Percentiles rank a stretch among this genome's conserved stretches.
Evolutionary conservation across 2,329 filamentous ascomycete genomes (phyloP).

Genomic region (Xylariaceae sp.): DNA sequence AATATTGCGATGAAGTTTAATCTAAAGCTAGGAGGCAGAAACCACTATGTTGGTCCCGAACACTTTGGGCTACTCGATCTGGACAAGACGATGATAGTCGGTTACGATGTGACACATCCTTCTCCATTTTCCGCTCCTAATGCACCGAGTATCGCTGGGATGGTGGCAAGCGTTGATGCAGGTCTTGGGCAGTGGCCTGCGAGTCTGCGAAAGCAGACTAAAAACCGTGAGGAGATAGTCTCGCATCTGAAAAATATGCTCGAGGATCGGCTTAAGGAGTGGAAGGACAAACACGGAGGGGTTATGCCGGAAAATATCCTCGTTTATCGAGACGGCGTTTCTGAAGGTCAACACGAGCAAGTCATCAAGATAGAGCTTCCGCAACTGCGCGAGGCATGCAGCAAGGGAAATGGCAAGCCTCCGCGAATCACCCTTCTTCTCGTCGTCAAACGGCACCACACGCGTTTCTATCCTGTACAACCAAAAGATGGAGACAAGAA

Average conservation of each 20-base stretch:
- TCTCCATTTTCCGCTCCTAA: constrained; percentile 60
- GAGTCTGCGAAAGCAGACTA: constrained; percentile 57
- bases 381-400: constrained; percentile 57
- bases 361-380: constrained; percentile 63
- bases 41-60: constrained; percentile 55
- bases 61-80: constrained; percentile 53
- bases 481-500: constrained; percentile 49
- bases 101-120: constrained; percentile 73
- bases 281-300: constrained; percentile 51
- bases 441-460: constrained; percentile 76
- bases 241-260: constrained; percentile 61
- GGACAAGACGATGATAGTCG: constrained; percentile 68
- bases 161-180: constrained; percentile 66
- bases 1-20: constrained; percentile 66
- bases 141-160: constrained; percentile 67
- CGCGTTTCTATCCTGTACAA: constrained; percentile 67
- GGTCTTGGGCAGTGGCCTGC: constrained; percentile 68
- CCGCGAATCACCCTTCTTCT: constrained; percentile 66
- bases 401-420: constrained; percentile 51
- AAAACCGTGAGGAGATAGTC: constrained; percentile 64
- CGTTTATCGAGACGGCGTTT: constrained; percentile 76
- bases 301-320: constrained; percentile 65
- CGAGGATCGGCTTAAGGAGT: constrained; percentile 58
- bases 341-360: constrained; percentile 67
- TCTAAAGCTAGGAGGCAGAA: constrained; percentile 61